Evolutionary conservation across 805 yeast genomes (phyloP).

Genomic region (Dipodascus albidus): DNA sequence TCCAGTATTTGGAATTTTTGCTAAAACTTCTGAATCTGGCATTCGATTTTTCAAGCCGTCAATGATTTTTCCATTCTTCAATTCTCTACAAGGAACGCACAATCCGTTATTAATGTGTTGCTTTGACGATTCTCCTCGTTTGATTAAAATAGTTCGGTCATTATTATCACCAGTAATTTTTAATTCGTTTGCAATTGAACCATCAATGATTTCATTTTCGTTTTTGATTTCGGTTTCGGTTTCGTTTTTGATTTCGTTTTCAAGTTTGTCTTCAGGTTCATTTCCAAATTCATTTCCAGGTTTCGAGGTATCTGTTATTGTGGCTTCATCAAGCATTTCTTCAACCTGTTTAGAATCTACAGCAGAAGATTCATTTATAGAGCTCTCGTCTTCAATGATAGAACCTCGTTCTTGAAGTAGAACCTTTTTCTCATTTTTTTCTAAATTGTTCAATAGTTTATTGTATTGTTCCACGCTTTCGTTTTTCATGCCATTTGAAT

Average conservation of each 20-base stretch:
- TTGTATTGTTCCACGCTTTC: background rate
- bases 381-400: conserved; percentile 3
- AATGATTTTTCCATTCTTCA: conserved; percentile 6
- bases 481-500: background rate
- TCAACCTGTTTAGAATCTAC: background rate
- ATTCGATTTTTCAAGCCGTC: conserved; percentile 6
- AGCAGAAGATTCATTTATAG: background rate
- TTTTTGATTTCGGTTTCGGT: no score
- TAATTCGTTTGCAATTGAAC: background rate
- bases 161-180: background rate
- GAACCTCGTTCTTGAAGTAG: conserved; percentile 7
- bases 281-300: background rate
- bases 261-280: no score
- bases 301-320: background rate
- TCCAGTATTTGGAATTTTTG: conserved; percentile 33
- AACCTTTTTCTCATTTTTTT: background rate
- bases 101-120: conserved; percentile 7
- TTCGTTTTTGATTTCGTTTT: no score
- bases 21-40: conserved; percentile 15
- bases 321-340: background rate
- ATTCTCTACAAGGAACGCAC: conserved; percentile 18
- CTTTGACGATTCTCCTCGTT: conserved; percentile 4
- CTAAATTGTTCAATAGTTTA: background rate
- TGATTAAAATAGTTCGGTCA: background rate
- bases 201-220: no score